Conservation (phyloP, 805 yeast species). For the Candida argentea region DNA sequence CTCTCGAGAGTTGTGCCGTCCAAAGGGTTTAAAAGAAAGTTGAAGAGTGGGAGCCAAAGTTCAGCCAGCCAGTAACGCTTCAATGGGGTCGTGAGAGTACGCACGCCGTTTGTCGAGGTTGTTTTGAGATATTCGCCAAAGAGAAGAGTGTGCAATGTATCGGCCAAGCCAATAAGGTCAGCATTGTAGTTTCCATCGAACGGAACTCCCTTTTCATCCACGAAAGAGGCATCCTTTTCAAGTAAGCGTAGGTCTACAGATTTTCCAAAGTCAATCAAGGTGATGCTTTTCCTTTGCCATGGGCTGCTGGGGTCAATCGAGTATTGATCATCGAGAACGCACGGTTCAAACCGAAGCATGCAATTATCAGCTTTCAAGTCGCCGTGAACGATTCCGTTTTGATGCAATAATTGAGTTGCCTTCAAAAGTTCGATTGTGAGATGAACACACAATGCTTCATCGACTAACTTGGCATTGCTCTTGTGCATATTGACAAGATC, state of each 20-base stretch:
- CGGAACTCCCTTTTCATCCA: slow-evolving; percentile 29
- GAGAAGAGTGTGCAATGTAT: slow-evolving; percentile 59
- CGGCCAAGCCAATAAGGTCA: slow-evolving; percentile 78
- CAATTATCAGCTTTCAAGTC: slow-evolving; percentile 83
- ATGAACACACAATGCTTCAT: slow-evolving; percentile 55
- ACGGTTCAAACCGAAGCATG: slow-evolving; percentile 47
- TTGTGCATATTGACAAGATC: slow-evolving; percentile 52
- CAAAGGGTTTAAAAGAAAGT: slow-evolving; percentile 51
- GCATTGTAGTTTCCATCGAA: slow-evolving; percentile 61
- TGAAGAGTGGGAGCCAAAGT: slow-evolving; percentile 62
- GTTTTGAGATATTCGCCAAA: slow-evolving; percentile 58
- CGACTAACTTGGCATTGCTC: slow-evolving; percentile 21
- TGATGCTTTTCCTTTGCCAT: slow-evolving; percentile 48
- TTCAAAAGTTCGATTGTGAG: slow-evolving; percentile 56
- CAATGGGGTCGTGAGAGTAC: slow-evolving; percentile 33
- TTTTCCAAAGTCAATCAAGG: slow-evolving; percentile 73
- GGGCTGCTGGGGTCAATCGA: slow-evolving; percentile 3
- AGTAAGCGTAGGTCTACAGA: slow-evolving; percentile 61
- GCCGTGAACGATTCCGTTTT: slow-evolving; percentile 64
- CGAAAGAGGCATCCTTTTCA: slow-evolving; percentile 38
- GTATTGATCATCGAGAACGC: slow-evolving; percentile 1
- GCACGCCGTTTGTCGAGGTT: slow-evolving; percentile 3
- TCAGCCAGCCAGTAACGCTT: slow-evolving; percentile 71
- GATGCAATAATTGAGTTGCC: slow-evolving; percentile 53
- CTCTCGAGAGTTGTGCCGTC: slow-evolving; percentile 15